Conservation (phyloP, 23 red algal genomes). For the Gracilaria gracilis region DNA sequence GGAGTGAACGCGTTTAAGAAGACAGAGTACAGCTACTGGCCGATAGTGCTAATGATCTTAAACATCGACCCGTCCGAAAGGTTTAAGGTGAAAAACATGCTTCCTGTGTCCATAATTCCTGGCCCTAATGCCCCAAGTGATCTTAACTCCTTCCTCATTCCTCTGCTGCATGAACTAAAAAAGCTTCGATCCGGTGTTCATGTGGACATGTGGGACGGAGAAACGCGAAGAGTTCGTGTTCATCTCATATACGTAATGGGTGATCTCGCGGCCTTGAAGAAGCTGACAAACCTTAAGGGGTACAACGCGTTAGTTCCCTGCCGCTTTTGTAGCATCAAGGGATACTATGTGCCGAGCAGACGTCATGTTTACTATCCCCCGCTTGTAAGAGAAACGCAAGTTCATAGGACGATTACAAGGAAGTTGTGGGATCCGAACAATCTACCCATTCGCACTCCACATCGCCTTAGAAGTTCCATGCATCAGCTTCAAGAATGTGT, state of each 20-base stretch:
- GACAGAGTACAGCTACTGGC: slow-evolving; percentile 3
- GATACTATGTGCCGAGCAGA: not conserved
- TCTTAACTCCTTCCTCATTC: not conserved
- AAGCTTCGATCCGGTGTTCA: no score
- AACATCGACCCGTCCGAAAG: not conserved
- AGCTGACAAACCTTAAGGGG: slow-evolving; percentile 11
- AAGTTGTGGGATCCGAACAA: not conserved
- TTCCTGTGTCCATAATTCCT: not conserved
- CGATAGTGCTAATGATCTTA: not conserved
- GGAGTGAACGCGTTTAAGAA: not conserved
- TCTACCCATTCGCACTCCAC: not conserved
- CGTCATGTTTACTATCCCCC: not conserved
- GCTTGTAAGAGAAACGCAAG: not conserved
- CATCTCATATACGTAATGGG: slow-evolving; percentile 3
- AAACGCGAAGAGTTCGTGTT: not conserved
- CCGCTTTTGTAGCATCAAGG: slow-evolving; percentile 4
- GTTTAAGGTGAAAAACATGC: not conserved
- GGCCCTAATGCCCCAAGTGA: not conserved
- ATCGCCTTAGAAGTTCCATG: not conserved
- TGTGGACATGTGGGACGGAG: not conserved
- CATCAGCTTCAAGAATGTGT: not conserved
- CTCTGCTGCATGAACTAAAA: no score
- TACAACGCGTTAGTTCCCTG: slow-evolving; percentile 4
- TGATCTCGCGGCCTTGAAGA: slow-evolving; percentile 33
- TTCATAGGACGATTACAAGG: not conserved